A percentile compares a stretch with the other conserved stretches of the same genome.
Evolutionary conservation across 345 rosid species (phyloP).

Genomic region (Zanthoxylum bungeanum): DNA sequence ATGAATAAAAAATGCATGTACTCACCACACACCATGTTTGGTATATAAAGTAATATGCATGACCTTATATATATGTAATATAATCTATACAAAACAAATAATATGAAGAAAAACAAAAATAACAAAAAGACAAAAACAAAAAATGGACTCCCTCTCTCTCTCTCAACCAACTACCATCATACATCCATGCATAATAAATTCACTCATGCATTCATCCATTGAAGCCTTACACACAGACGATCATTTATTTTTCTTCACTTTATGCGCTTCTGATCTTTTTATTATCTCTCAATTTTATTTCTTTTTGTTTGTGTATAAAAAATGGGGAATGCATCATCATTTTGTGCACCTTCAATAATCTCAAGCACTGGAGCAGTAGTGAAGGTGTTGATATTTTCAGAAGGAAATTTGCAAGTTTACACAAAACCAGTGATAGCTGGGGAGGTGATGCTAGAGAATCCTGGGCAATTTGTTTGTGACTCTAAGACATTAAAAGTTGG

Average conservation of each 20-base stretch:
- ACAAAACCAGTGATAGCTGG: slow-evolving; percentile 40
- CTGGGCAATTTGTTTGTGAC: slow-evolving; percentile 44
- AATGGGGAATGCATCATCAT: slow-evolving; percentile 59
- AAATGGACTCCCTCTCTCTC: slow-evolving; percentile 8
- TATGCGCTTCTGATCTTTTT: background rate
- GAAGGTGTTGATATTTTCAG: slow-evolving; percentile 32
- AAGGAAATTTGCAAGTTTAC: slow-evolving; percentile 36
- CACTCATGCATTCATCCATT: too few relatives aligned
- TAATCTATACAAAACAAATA: too few relatives aligned
- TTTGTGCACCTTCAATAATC: slow-evolving; percentile 43
- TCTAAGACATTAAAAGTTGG: slow-evolving; percentile 36
- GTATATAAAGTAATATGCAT: too few relatives aligned
- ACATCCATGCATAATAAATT: background rate
- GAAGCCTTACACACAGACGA: too few relatives aligned
- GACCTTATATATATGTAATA: too few relatives aligned
- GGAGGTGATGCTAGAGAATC: slow-evolving; percentile 47
- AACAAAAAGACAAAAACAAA: background rate
- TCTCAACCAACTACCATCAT: slow-evolving; percentile 18
- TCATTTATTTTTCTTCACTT: background rate
- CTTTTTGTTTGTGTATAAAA: too few relatives aligned
- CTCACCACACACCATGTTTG: too few relatives aligned
- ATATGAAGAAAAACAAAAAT: background rate
- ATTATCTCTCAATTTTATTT: background rate
- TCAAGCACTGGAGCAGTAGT: slow-evolving; percentile 11
- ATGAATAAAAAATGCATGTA: too few relatives aligned